Evolutionary conservation across 2,329 filamentous ascomycete species (phyloP), one percentile per base, ranked within the genome.

Genomic region (Verticillium klebahnii): DNA sequence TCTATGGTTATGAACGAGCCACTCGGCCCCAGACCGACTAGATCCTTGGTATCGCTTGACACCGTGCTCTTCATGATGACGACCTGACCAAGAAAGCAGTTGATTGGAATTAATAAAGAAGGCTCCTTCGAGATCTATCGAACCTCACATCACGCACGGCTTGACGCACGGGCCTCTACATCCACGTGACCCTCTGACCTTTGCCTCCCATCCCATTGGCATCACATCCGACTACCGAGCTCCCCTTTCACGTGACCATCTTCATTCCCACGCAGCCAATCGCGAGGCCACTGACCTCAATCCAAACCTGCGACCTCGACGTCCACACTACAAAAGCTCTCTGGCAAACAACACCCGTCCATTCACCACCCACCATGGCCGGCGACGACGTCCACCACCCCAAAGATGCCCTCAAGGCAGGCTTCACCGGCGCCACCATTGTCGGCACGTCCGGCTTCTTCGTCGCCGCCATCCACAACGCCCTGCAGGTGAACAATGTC

Each of bases 381-480:
- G 64, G 64, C 63, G 69, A 73, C 65, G 79, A 84, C 63, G 75
- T 78, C 63, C 96, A 89, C 77, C 85, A 90, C 67, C 86, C 89
- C 57, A 86, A 88, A 75, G 91, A 96, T 83, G 88, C 92, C 68
- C 77, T 96, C 69, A 82, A 84, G 67, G 82, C 84, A 66, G 84
- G 89, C 58, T 78, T 89, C 72, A 87, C 85, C 73, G 86, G 87
- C 64, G 85, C 84, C 50, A 71, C 88, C 66, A 77, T 92, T 69
- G 88, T 89, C 64, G 87, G 87, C 71, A 79, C 80, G 63, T 84
- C 85, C 63, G 93, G 93, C 69, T 78, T 90, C 72, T 83, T 92
- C 75, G 74, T 90, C 64, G 89, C 92, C 58, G 89, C 90, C 61
- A 83, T 96, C 67, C 91, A 93, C 80, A 98, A 96, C 81, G 92